Percentiles rank a stretch among this genome's conserved stretches.
These are phyloP conservation scores for Claviceps pusilla DNA, from an alignment of 2,329 filamentous ascomycete genomes.

Conservation along the genomic window DNA sequence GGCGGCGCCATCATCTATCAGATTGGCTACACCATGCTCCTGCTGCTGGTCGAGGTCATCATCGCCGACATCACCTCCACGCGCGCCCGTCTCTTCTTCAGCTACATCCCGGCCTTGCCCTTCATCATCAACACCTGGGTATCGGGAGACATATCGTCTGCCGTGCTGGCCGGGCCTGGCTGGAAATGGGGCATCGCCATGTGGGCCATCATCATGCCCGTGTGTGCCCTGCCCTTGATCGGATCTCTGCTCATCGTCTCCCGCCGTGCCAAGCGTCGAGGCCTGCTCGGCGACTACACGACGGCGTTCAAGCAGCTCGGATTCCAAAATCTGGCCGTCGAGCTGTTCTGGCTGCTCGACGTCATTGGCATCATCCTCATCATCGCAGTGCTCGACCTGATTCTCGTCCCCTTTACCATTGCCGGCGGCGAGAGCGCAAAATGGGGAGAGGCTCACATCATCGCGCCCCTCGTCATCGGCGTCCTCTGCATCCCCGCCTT, in stretches of 20 bases:
- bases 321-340: constrained; percentile 28
- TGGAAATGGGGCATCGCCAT: constrained; percentile 57
- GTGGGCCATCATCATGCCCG: constrained; percentile 50
- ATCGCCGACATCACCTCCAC: constrained; percentile 55
- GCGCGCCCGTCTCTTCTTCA: constrained; percentile 47
- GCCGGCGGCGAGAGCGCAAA: constrained; percentile 26
- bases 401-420: constrained; percentile 51
- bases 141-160: constrained; percentile 40
- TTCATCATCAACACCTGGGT: constrained; percentile 53
- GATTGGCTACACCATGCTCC: constrained; percentile 44
- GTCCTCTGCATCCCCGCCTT: constrained; percentile 39
- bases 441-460: constrained; percentile 35
- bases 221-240: constrained; percentile 45
- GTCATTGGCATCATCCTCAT: constrained; percentile 41
- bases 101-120: constrained; percentile 43
- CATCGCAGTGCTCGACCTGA: constrained; percentile 39
- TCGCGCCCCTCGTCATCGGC: constrained; percentile 43
- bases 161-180: constrained; percentile 20
- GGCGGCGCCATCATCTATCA: constrained; percentile 51
- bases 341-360: constrained; percentile 39
- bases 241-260: constrained; percentile 41
- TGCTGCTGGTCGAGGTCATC: constrained; percentile 48
- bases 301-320: constrained; percentile 19
- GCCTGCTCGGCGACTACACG: constrained; percentile 20
- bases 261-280: constrained; percentile 36